phyloP scores from a whole-genome alignment of 129 eudicot genomes.

The Cynara cardunculus region DNA sequence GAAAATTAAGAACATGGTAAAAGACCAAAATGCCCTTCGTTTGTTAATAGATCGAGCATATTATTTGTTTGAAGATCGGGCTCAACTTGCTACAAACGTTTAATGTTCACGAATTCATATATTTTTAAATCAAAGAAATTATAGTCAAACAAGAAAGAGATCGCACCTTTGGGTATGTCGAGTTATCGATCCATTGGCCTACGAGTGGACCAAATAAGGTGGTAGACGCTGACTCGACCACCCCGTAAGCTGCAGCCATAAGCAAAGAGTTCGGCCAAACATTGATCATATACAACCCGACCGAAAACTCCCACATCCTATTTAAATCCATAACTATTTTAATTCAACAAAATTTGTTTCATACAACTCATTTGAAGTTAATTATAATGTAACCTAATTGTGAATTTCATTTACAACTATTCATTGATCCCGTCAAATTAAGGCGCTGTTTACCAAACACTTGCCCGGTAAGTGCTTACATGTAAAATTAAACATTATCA shows the following conservation, averaged over 20 bases:
- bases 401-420: too few relatives aligned
- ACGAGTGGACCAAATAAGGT: conserved; percentile 76
- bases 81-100: neutral
- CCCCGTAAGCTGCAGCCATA: conserved; percentile 86
- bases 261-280: conserved; percentile 89
- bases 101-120: neutral
- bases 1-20: too few relatives aligned
- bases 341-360: neutral
- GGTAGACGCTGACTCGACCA: conserved; percentile 76
- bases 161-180: conserved; percentile 73
- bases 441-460: too few relatives aligned
- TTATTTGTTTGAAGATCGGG: neutral
- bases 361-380: neutral
- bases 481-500: too few relatives aligned
- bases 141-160: neutral
- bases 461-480: too few relatives aligned
- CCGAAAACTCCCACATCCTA: conserved; percentile 98
- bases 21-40: too few relatives aligned
- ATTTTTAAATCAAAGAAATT: neutral
- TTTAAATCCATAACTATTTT: neutral
- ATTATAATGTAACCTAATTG: neutral
- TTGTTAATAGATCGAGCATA: too few relatives aligned
- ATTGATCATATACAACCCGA: conserved; percentile 89
- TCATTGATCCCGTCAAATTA: too few relatives aligned
- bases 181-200: conserved; percentile 70